A percentile compares a stretch with the other conserved stretches of the same genome.
Conservation (phyloP, 768 basidiomycete species). For the Xerocomellus intermedius region DNA sequence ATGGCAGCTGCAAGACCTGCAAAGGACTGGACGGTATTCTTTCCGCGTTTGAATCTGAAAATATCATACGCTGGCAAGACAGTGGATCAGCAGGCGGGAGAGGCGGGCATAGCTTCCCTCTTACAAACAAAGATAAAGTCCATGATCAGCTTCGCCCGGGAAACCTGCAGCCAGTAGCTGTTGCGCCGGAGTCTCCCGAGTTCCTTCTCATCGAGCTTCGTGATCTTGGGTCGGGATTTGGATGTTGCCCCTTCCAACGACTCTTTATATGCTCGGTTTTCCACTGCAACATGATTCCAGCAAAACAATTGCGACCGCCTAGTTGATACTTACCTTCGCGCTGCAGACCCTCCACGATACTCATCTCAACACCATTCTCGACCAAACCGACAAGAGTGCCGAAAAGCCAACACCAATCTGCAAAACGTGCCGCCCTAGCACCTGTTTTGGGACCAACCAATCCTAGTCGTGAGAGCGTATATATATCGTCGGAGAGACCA, state of each 20-base stretch:
- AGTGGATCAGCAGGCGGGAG: conserved; percentile 5
- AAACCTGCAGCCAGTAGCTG: conserved; percentile 73
- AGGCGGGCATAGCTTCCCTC: conserved; percentile 27
- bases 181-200: conserved; percentile 64
- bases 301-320: background rate
- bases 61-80: conserved; percentile 67
- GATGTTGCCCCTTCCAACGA: conserved; percentile 69
- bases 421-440: conserved; percentile 66
- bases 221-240: conserved; percentile 59
- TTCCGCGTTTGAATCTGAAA: conserved; percentile 65
- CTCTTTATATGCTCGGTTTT: conserved; percentile 69
- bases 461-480: conserved; percentile 71
- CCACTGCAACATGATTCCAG: conserved; percentile 45
- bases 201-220: conserved; percentile 68
- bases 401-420: conserved; percentile 87
- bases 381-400: conserved; percentile 78
- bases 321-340: conserved; percentile 49
- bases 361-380: conserved; percentile 78
- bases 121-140: conserved; percentile 87
- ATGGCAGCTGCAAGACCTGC: conserved; percentile 69
- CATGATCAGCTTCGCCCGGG: conserved; percentile 72
- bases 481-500: conserved; percentile 74
- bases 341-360: conserved; percentile 62
- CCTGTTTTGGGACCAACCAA: conserved; percentile 64
- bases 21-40: conserved; percentile 58